Conservation (phyloP, 192 early-diverging fungal genomes). For the Podila epigama region DNA sequence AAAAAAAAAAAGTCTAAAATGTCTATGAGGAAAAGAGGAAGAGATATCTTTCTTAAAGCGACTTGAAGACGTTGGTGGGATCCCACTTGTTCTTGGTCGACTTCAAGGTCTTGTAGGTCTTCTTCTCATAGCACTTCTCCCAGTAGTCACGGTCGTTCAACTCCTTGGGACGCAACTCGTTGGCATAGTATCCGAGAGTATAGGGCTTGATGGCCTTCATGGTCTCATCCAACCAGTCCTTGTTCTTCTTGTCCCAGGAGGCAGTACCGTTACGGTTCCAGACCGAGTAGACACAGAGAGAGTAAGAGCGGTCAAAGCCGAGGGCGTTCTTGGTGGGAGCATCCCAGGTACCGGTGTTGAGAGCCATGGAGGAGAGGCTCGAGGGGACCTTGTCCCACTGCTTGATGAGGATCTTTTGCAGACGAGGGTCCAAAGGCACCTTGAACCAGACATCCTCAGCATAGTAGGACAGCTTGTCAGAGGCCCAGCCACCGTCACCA, state of each 20-base stretch:
- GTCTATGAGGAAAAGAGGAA: background rate
- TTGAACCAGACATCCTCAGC: slow-evolving; percentile 46
- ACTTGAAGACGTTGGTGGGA: slow-evolving; percentile 49
- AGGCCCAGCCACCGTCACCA: slow-evolving; percentile 29
- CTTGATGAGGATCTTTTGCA: slow-evolving; percentile 29
- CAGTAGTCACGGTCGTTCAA: slow-evolving; percentile 37
- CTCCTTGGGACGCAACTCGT: slow-evolving; percentile 48
- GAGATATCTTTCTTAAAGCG: slow-evolving; percentile 4
- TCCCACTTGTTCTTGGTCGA: slow-evolving; percentile 48
- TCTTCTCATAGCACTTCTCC: slow-evolving; percentile 47
- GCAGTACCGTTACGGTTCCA: slow-evolving; percentile 48
- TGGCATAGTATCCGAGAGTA: slow-evolving; percentile 45
- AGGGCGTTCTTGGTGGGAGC: slow-evolving; percentile 34
- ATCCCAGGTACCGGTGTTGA: slow-evolving; percentile 50
- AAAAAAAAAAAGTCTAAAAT: background rate
- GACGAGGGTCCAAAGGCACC: slow-evolving; percentile 24
- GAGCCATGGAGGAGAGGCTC: slow-evolving; percentile 38
- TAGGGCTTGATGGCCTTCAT: slow-evolving; percentile 43
- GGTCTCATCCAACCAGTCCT: slow-evolving; percentile 47
- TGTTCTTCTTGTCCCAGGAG: slow-evolving; percentile 37
- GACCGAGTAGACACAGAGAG: slow-evolving; percentile 40
- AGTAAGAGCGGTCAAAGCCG: slow-evolving; percentile 41
- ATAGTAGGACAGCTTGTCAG: slow-evolving; percentile 37
- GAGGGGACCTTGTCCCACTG: slow-evolving; percentile 52
- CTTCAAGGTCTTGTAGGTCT: slow-evolving; percentile 42